Base-by-base conservation (phyloP, 1,284 basidiomycete species). In the Boletellus sp. region DNA sequence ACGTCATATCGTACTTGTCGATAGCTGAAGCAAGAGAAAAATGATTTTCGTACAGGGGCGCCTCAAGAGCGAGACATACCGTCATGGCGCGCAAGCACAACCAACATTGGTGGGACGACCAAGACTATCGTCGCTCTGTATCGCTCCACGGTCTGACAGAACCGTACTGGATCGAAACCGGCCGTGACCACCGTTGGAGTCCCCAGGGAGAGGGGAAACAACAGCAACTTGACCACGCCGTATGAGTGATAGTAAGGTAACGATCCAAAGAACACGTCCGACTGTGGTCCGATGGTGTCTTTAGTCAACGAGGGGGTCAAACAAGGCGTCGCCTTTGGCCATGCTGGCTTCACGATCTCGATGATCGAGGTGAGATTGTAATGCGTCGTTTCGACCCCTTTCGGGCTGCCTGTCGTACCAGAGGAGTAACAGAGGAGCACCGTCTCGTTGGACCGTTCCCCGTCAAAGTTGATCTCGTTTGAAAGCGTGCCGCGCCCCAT, bases 81-180 rank as follows among this genome's bases (percentile, higher is more conserved):
- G 18, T 81, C 77, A 60, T 86, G 83, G 47, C 81, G 82, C 1
- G 83, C 74, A 22, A 93, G 74, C 1, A 82, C 75, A 7, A 96
- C 83, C 5, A 93, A 73, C 43, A 97, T 84, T 0, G 93, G 93
- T 0, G 94, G 93, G 0, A 96, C 93, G 39, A 95, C 76, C 8
- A 92, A 71, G 1, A 78, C 64, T 36, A 71, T 49, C 0, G 86
- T 87, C 48, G 85, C 76, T 48, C 75, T 79, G 71, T 89, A 90
- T 57, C 77, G 76, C 57, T 85, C 77, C 41, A 91, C 78, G 48
- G 79, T 75, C 30, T 74, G 73, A 64, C 89, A 86, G 59, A 91
- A 92, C 26, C 76, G 70, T 10, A 76, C 74, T 3, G 92, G 82
- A 55, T 93, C 86, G 66, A 93, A 95, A 16, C 80, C 80, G 0